phyloP scores from a whole-genome alignment of 2,329 filamentous ascomycete genomes.

The Aulographum hederae region DNA sequence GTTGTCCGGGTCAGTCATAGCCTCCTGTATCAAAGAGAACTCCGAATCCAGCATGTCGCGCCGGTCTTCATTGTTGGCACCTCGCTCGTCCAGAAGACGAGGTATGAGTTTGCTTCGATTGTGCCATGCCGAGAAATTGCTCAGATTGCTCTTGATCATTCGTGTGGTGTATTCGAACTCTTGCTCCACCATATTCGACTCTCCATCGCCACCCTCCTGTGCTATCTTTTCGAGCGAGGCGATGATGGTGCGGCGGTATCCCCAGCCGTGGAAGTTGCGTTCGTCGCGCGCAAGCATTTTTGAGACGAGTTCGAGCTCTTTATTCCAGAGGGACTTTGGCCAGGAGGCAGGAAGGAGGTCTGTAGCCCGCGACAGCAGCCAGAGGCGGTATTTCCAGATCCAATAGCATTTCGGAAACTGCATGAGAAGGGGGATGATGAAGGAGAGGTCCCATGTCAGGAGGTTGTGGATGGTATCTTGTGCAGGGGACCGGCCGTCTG shows the following conservation, averaged over 20 bases:
- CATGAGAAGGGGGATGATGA: slow-evolving; percentile 68
- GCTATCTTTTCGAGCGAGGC: slow-evolving; percentile 30
- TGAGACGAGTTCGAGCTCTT: slow-evolving; percentile 62
- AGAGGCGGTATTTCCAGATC: slow-evolving; percentile 94
- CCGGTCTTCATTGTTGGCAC: slow-evolving; percentile 43
- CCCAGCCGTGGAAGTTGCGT: slow-evolving; percentile 94
- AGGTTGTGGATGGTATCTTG: slow-evolving; percentile 27
- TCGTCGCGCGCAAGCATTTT: slow-evolving; percentile 80
- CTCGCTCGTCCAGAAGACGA: slow-evolving; percentile 51
- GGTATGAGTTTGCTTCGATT: slow-evolving; percentile 72
- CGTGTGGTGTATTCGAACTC: slow-evolving; percentile 84
- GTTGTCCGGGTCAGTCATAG: slow-evolving; percentile 77
- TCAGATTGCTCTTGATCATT: slow-evolving; percentile 72
- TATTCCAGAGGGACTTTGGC: slow-evolving; percentile 50
- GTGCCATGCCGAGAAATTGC: slow-evolving; percentile 97
- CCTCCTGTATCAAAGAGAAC: slow-evolving; percentile 55
- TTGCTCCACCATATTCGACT: slow-evolving; percentile 46
- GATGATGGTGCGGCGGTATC: slow-evolving; percentile 68
- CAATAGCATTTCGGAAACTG: slow-evolving; percentile 95
- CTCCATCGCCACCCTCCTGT: slow-evolving; percentile 29
- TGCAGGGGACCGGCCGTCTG: no score
- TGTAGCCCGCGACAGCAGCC: slow-evolving; percentile 61
- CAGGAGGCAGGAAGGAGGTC: slow-evolving; percentile 33
- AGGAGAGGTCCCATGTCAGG: slow-evolving; percentile 57
- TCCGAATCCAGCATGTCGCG: slow-evolving; percentile 59